These are phyloP conservation scores for Miscanthus lutarioriparius DNA, from an alignment of 176 grass and related monocot species.

Conservation along the genomic window DNA sequence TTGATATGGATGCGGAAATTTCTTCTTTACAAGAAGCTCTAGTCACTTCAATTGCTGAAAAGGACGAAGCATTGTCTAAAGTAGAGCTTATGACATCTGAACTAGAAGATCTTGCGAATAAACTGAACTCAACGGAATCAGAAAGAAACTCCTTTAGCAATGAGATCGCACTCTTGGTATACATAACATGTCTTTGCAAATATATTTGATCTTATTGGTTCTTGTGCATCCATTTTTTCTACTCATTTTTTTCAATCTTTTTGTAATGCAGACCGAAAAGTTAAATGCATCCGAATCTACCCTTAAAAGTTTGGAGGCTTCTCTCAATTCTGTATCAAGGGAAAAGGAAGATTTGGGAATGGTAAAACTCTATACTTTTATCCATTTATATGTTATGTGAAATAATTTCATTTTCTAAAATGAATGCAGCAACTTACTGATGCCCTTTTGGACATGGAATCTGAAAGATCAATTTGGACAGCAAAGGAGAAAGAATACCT, in stretches of 20 bases:
- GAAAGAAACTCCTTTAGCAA: conserved; percentile 60
- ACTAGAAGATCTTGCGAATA: conserved; percentile 60
- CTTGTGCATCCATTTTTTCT: neutral
- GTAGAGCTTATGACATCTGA: conserved; percentile 59
- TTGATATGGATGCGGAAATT: conserved; percentile 70
- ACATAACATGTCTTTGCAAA: conserved; percentile 28
- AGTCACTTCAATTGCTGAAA: conserved; percentile 54
- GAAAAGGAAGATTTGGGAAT: conserved; percentile 92
- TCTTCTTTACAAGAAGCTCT: conserved; percentile 72
- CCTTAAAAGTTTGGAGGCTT: conserved; percentile 50
- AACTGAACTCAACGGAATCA: conserved; percentile 45
- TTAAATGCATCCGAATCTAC: conserved; percentile 56
- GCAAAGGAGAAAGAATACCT: conserved; percentile 61
- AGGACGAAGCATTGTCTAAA: conserved; percentile 67
- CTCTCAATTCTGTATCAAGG: conserved; percentile 54
- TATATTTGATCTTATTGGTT: conserved; percentile 5
- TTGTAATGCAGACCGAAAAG: conserved; percentile 51
- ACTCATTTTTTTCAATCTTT: neutral
- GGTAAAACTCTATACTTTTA: conserved; percentile 45
- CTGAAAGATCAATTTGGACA: conserved; percentile 67
- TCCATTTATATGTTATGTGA: neutral
- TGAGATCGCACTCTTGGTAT: conserved; percentile 61
- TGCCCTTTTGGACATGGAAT: conserved; percentile 78
- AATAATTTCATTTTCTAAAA: conserved; percentile 30
- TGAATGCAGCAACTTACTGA: conserved; percentile 88